Evolutionary conservation across 345 rosid genomes (phyloP).

Genomic region (Raphanus sativus): DNA sequence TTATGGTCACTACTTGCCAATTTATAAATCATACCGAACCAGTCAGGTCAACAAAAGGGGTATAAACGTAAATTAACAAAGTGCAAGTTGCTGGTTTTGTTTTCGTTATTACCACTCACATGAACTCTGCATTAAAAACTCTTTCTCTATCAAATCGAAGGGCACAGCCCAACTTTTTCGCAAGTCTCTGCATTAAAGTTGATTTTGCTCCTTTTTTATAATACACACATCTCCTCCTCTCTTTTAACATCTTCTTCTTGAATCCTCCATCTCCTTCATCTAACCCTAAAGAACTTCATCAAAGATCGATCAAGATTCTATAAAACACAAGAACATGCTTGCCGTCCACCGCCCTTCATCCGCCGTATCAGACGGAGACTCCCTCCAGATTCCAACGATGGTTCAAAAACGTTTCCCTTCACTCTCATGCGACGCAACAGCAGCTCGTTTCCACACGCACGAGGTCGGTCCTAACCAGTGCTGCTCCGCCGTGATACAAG

Average conservation of each 20-base stretch:
- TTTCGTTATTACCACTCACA: conserved; percentile 24
- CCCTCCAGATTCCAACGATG: conserved; percentile 33
- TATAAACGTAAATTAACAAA: background rate
- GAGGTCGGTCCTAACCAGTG: conserved; percentile 57
- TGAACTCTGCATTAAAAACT: conserved; percentile 42
- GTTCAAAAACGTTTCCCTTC: conserved; percentile 46
- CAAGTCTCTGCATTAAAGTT: conserved; percentile 38
- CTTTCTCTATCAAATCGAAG: conserved; percentile 27
- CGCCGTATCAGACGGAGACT: conserved; percentile 29
- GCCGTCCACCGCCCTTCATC: conserved; percentile 37
- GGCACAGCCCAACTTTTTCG: conserved; percentile 31
- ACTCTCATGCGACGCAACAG: conserved; percentile 34
- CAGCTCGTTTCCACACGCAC: conserved; percentile 50
- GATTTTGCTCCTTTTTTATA: conserved; percentile 17
- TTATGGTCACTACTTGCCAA: background rate
- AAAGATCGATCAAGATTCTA: conserved; percentile 24
- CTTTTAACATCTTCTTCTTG: conserved; percentile 9
- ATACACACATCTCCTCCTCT: conserved; percentile 19
- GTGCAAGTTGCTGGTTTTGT: background rate
- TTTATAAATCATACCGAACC: background rate
- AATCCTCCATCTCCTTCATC: background rate
- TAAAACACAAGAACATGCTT: conserved; percentile 6
- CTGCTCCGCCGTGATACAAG: conserved; percentile 60
- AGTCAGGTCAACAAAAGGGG: background rate
- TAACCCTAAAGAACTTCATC: conserved; percentile 10